Base-by-base conservation (phyloP, 1,284 basidiomycete genomes). In the Mrakiaceae sp. region DNA sequence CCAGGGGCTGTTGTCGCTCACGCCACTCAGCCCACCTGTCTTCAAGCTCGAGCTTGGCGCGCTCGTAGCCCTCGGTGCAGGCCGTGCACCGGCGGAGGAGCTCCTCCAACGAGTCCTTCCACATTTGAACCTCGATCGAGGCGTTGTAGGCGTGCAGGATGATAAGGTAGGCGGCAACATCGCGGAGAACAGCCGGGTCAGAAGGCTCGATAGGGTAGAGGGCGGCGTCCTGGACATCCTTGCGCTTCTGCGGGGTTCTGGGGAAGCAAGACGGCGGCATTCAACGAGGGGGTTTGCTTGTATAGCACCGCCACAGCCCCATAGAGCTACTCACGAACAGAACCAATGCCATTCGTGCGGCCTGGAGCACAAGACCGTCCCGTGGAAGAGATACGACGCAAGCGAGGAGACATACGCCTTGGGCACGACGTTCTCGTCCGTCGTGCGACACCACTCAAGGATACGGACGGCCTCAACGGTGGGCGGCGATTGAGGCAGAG, bases 91-190 rank as follows among this genome's bases (percentile, higher is more conserved):
- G 75, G 27, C 76, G 72, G 47, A 93, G 72, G 63, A 87, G 84
- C 3, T 68, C 69, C 58, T 79, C 77, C 58, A 91, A 73, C 66
- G 78, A 80, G 14, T 73, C 72, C 72, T 84, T 83, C 87, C 88
- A 93, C 54, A 77, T 72, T 2, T 81, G 77, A 4, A 87, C 84
- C 12, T 79, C 77, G 0, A 75, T 72, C 66, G 83, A 83, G 60
- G 72, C 66, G 43, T 82, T 78, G 70, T 90, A 93, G 4, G 90
- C 90, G 71, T 87, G 86, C 55, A 93, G 75, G 67, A 88, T 82
- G 60, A 92, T 78, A 58, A 90, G 80, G 76, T 90, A 94, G 0
- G 83, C 84, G 0, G 90, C 88, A 1, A 85, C 82, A 62, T 81
- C 83, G 5, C 79, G 72, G 0, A 81, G 81, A 50, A 81, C 70